Base-by-base conservation (phyloP, 192 early-diverging fungal genomes). In the Backusella tarrabulga region DNA sequence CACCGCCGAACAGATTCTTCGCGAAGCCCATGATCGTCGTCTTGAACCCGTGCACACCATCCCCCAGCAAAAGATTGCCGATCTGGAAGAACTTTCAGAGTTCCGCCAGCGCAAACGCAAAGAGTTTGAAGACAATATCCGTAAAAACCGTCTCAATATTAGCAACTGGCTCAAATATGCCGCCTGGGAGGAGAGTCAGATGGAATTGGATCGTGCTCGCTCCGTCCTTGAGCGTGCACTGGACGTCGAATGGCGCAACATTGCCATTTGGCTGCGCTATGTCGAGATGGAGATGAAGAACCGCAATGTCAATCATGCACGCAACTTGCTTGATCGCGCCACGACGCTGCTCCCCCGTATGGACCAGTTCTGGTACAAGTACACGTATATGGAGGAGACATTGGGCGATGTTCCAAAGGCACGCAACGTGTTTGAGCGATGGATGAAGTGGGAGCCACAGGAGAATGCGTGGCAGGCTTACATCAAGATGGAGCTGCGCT, bases 281-380 rank as follows among this genome's bases (percentile, higher is more conserved):
- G 90, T 95, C 26, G 97, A 99, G 78, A 91, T 99, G 93, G 98
- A 99, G 82, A 97, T 99, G 93, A 97, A 96, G 86, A 93, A 96
- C 87, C 91, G 93, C 71, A 98, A 98, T 84, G 85, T 98, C 76
- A 94, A 96, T 81, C 85, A 91, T 77, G 97, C 98, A 0, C 89
- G 98, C 73, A 99, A 99, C 79, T 82, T 99, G 29, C 95, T 94
- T 72, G 98, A 99, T 83, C 90, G 97, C 40, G 96, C 94, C 26
- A 92, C 95, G 15, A 92, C 93, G 9, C 79, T 97, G 23, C 83
- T 99, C 34, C 98, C 98, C 9, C 87, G 93, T 15, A 89, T 93
- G 1, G 88, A 92, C 72, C 92, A 93, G 84, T 95, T 95, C 79
- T 95, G 94, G 93, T 95, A 94, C 90, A 97, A 97, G 74, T 99